phyloP scores from a whole-genome alignment of 2,329 filamentous ascomycete genomes.

The Pseudogymnoascus sp. region DNA sequence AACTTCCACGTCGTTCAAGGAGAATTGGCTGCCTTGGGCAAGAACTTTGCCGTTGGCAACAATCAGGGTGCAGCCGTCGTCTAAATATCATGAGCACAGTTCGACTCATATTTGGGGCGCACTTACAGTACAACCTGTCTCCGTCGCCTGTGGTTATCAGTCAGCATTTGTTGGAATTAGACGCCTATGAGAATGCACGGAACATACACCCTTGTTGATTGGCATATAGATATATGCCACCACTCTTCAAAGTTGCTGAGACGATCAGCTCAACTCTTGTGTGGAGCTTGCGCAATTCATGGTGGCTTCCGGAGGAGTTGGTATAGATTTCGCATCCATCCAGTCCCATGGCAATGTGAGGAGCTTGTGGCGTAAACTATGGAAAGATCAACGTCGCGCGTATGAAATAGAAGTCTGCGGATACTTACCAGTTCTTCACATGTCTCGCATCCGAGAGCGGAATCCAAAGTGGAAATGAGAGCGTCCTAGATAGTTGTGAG shows the following conservation, averaged over 20 bases:
- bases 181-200: too few relatives aligned
- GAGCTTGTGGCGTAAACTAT: conserved; percentile 43
- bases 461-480: conserved; percentile 45
- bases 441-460: conserved; percentile 53
- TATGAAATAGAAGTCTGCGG: background rate
- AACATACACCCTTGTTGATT: conserved; percentile 52
- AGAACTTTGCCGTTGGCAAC: conserved; percentile 51
- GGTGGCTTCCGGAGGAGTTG: conserved; percentile 62
- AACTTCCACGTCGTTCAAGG: conserved; percentile 56
- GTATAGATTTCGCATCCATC: conserved; percentile 64
- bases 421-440: conserved; percentile 50
- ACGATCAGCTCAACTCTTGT: conserved; percentile 55
- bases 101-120: background rate
- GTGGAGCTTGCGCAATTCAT: conserved; percentile 58
- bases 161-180: background rate
- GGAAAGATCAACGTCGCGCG: background rate
- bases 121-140: background rate
- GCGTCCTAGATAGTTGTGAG: conserved; percentile 22
- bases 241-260: conserved; percentile 52
- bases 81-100: background rate
- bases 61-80: conserved; percentile 50
- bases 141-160: background rate
- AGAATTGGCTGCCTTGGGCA: conserved; percentile 59
- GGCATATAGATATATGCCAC: conserved; percentile 52
- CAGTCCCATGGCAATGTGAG: conserved; percentile 51